Evolutionary conservation across 805 yeast species (phyloP).

Genomic region (Pichia scutulata): DNA sequence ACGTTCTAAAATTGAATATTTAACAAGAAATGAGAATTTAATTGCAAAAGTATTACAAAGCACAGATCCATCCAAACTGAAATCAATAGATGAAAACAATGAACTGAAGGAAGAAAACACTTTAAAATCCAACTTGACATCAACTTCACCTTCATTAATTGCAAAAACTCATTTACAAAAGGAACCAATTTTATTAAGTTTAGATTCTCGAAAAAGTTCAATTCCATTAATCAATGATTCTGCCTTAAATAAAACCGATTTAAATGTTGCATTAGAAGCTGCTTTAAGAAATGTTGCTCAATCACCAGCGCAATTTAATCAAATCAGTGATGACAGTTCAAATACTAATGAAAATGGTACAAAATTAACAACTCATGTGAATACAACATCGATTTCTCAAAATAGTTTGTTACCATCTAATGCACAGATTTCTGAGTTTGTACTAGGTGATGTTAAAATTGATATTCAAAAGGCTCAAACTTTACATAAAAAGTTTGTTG

Average conservation of each 20-base stretch:
- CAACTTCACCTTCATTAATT: conserved; percentile 11
- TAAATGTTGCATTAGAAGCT: conserved; percentile 38
- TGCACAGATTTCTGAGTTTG: conserved; percentile 49
- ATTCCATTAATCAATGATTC: conserved; percentile 36
- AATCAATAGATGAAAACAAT: not conserved
- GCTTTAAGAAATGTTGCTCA: conserved; percentile 33
- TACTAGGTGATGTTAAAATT: conserved; percentile 67
- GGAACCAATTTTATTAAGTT: conserved; percentile 34
- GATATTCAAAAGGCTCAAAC: conserved; percentile 61
- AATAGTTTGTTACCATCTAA: conserved; percentile 16
- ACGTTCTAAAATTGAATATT: conserved; percentile 60
- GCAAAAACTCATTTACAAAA: conserved; percentile 39
- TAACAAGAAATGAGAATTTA: conserved; percentile 57
- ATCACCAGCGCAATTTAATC: conserved; percentile 17
- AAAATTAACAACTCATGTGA: conserved; percentile 14
- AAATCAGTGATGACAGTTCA: not conserved
- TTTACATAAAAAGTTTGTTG: conserved; percentile 62
- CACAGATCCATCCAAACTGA: conserved; percentile 10
- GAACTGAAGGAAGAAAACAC: not conserved
- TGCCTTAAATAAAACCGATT: conserved; percentile 31
- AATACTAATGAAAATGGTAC: not conserved
- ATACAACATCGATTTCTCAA: conserved; percentile 14
- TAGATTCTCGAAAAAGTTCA: conserved; percentile 26
- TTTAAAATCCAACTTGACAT: not conserved
- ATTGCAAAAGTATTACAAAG: conserved; percentile 56